These are phyloP conservation scores for Tulasnella calospora DNA, from an alignment of 768 basidiomycete genomes.

Conservation along the genomic window DNA sequence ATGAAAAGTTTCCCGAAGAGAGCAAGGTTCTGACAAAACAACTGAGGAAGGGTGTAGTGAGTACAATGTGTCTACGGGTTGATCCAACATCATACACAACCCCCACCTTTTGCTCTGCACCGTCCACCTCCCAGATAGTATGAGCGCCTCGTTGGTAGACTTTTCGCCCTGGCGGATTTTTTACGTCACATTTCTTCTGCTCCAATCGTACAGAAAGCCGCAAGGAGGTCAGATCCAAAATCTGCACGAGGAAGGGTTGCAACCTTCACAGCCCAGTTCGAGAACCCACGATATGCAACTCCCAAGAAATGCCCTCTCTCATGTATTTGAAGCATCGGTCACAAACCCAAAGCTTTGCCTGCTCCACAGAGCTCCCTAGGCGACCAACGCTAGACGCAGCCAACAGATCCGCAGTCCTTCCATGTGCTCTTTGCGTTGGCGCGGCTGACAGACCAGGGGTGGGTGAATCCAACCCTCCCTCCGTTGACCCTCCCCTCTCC, in stretches of 20 bases:
- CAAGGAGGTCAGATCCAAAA: not conserved
- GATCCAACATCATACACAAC: not conserved
- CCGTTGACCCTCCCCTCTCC: not conserved
- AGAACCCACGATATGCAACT: slow-evolving; percentile 53
- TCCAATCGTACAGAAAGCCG: not conserved
- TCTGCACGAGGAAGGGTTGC: not conserved
- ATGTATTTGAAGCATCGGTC: slow-evolving; percentile 97
- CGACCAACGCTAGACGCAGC: slow-evolving; percentile 54
- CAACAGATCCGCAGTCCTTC: slow-evolving; percentile 68
- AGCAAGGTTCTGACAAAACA: slow-evolving; percentile 94
- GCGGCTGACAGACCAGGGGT: slow-evolving; percentile 37
- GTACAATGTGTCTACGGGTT: not conserved
- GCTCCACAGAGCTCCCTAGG: slow-evolving; percentile 37
- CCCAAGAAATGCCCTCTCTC: slow-evolving; percentile 63
- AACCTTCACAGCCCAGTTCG: slow-evolving; percentile 16
- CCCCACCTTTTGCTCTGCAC: slow-evolving; percentile 69
- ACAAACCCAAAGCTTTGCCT: slow-evolving; percentile 67
- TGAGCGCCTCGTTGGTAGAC: slow-evolving; percentile 88
- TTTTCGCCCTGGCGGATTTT: slow-evolving; percentile 77
- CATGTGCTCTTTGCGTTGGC: slow-evolving; percentile 55
- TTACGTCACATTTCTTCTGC: slow-evolving; percentile 64
- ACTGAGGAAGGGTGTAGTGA: slow-evolving; percentile 43
- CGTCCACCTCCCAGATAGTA: slow-evolving; percentile 94
- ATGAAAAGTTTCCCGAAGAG: slow-evolving; percentile 99
- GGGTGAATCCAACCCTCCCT: not conserved